Conservation (phyloP, 2,329 filamentous ascomycete species). For the Cladosporium oxysporum region DNA sequence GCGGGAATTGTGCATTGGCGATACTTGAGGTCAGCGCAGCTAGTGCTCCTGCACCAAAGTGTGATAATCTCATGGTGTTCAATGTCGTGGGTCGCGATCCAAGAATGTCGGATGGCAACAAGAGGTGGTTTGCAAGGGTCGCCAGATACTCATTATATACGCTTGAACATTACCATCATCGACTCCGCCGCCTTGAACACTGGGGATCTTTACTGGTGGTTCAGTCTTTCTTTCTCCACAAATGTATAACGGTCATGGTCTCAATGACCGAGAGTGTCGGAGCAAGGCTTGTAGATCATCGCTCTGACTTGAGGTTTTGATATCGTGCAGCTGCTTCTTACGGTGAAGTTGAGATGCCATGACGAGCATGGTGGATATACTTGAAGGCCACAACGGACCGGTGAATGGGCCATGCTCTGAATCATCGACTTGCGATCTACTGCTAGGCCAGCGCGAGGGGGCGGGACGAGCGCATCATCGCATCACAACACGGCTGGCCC, state of each 20-base stretch:
- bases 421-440: not conserved
- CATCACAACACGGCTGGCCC: not conserved
- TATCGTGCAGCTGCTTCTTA: not conserved
- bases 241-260: not conserved
- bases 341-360: not conserved
- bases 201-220: not conserved
- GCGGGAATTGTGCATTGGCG: constrained; percentile 39
- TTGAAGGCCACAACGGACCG: not conserved
- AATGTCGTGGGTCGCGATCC: not conserved
- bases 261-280: not conserved
- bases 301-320: not conserved
- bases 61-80: not conserved
- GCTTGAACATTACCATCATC: not conserved
- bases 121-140: not conserved
- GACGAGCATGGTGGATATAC: not conserved
- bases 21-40: not conserved
- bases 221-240: not conserved
- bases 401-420: not conserved
- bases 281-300: not conserved
- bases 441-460: not conserved
- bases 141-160: not conserved
- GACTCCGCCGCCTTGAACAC: not conserved
- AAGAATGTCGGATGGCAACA: not conserved
- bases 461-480: not conserved
- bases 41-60: not conserved